Base-by-base conservation (phyloP, 805 yeast species). In the Lipomyces yamadae region DNA sequence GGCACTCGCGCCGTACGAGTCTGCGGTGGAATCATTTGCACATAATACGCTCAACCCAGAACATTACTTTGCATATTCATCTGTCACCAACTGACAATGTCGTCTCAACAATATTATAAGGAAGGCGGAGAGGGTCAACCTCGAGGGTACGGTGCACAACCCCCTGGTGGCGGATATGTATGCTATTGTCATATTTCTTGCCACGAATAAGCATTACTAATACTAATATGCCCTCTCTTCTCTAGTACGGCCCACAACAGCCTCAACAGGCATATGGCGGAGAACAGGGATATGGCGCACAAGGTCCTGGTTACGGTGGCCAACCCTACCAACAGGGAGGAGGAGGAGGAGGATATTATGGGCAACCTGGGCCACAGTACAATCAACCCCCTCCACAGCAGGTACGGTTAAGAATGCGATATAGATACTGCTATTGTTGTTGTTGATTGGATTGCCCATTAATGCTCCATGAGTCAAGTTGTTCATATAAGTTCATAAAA, bases 241-340 rank as follows among this genome's bases (percentile, higher is more conserved):
- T n/a, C 29, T 55, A 60, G 58, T 60, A 54, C 35, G 48, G n/a
- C 24, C 63, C 63, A 24, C 63, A 60, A 29, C 63, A 54, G 53
- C 63, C 63, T 2, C 63, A 52, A 8, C 63, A 60, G 34, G 63
- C 63, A 8, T 61, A 61, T 35, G 63, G 60, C 30, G 58, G 62
- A 15, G 30, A 33, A 15, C 32, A 53, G 10, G 42, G 52, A 11
- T 52, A 52, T 32, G 55, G 55, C 34, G 15, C 34, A 29, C 34
- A 33, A 1, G 30, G n/a, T n/a, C 3, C 6, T 15, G 55, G 60
- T 2, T 60, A 60, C 32, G 61, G 55, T n/a, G 61, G 54, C 24
- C 33, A 32, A 15, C 33, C n/a, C 10, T 33, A 29, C 32, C 13
- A 50, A 18, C 59, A 56, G 32, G 63, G 60, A 11, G 63, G 63